phyloP scores from a whole-genome alignment of 1,284 basidiomycete species.

The Abortiporus biennis region DNA sequence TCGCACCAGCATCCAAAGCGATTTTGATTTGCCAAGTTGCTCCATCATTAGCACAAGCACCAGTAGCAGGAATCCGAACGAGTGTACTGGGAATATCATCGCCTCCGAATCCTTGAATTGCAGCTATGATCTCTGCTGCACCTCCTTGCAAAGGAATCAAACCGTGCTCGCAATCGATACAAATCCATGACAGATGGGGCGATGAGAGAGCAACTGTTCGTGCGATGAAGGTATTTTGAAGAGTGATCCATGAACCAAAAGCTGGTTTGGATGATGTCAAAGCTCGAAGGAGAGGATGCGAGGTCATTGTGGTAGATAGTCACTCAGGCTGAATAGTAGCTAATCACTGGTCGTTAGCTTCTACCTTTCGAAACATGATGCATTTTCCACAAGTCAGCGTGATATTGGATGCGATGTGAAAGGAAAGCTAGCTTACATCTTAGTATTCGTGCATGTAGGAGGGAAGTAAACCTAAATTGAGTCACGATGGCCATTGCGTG shows the following conservation, averaged over 20 bases:
- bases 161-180: conserved; percentile 64
- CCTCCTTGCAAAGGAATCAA: conserved; percentile 47
- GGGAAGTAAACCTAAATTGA: too few species aligned
- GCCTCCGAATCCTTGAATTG: conserved; percentile 38
- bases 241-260: conserved; percentile 67
- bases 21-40: conserved; percentile 66
- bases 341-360: too few species aligned
- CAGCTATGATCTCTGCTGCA: conserved; percentile 46
- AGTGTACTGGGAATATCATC: conserved; percentile 45
- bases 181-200: conserved; percentile 52
- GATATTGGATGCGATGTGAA: too few species aligned
- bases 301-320: conserved; percentile 12
- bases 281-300: conserved; percentile 24
- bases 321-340: neutral
- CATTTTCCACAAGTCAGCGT: too few species aligned
- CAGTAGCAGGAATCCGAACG: conserved; percentile 58
- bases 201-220: conserved; percentile 49
- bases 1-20: conserved; percentile 57
- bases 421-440: too few species aligned
- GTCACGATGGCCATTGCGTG: too few species aligned
- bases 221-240: conserved; percentile 48
- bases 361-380: too few species aligned
- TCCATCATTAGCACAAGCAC: conserved; percentile 35
- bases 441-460: too few species aligned
- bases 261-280: conserved; percentile 32